phyloP scores from a whole-genome alignment of 2,329 filamentous ascomycete species.

The Zalaria obscura region DNA sequence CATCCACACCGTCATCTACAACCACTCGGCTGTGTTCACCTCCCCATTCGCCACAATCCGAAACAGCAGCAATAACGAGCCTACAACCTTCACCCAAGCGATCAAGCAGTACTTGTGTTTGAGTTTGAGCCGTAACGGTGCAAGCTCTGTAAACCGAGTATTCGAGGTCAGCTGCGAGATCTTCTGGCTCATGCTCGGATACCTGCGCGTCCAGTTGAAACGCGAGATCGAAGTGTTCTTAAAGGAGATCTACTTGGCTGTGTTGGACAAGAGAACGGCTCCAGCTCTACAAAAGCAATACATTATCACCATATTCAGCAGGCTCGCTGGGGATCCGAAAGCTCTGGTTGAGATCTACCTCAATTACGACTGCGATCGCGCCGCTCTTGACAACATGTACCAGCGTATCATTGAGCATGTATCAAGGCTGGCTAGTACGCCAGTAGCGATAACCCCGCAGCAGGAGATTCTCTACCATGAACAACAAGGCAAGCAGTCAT shows the following conservation, averaged over 20 bases:
- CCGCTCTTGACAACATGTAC: constrained; percentile 89
- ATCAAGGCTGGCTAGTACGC: constrained; percentile 69
- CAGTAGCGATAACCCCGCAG: constrained; percentile 57
- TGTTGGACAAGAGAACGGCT: constrained; percentile 75
- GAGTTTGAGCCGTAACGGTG: constrained; percentile 86
- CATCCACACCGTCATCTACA: constrained; percentile 89
- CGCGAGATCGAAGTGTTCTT: constrained; percentile 97
- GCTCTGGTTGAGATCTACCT: constrained; percentile 90
- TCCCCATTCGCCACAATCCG: constrained; percentile 86
- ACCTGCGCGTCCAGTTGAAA: constrained; percentile 88
- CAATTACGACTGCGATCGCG: constrained; percentile 95
- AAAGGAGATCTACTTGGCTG: constrained; percentile 90
- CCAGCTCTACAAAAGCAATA: constrained; percentile 85
- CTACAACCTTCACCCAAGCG: constrained; percentile 83
- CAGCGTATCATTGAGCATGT: constrained; percentile 88
- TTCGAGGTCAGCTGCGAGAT: constrained; percentile 96
- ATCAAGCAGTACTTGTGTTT: constrained; percentile 95
- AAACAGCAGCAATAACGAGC: constrained; percentile 75
- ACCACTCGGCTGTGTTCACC: constrained; percentile 80
- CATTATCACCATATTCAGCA: constrained; percentile 72
- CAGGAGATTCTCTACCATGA: constrained; percentile 86
- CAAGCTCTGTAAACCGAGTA: constrained; percentile 79
- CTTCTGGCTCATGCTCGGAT: constrained; percentile 94
- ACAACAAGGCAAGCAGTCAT: constrained; percentile 42
- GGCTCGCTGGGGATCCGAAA: constrained; percentile 72